Base-by-base conservation (phyloP, 2,329 filamentous ascomycete species). In the Epichloe baconii region DNA sequence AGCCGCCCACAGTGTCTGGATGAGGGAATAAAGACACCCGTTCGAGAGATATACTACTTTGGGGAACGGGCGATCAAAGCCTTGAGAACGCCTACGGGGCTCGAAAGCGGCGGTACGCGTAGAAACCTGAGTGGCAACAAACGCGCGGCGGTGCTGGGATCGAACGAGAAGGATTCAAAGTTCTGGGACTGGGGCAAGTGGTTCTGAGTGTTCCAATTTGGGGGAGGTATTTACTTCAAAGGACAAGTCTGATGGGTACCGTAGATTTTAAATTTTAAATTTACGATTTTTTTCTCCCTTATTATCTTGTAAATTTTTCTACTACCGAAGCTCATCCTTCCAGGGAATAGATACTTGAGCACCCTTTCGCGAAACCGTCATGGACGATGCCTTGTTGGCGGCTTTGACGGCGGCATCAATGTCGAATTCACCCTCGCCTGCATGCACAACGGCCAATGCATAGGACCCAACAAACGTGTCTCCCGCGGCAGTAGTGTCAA, bases 401-500 rank as follows among this genome's bases (percentile, higher is more conserved):
- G 80, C 82, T 51, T 69, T 58, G 50, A 72, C 62, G 31, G 84
- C 81, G 1, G 73, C 71, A 53, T 77, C 77, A 44, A 85, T 74
- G 52, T 77, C 73, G 52, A 80, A 77, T 12, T 52, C 54, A 12
- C 52, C 59, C 26, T 53, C 59, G 37, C 56, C 58, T n/a, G 62
- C 63, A 49, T 63, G 74, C 40, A 87, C 86, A 34, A 85, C 77
- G 52, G 82, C 79, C 26, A 93, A 79, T 3, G 88, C 86, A 65
- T 95, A 95, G 21, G 81, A 85, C 2, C 93, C 91, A 5, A 94
- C 87, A 69, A 96, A 96, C 0, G 91, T 96, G 66, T 97, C 91
- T 0, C 91, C 91, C 5, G 93, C 93, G 2, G 86, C 91, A 7
- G 91, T 97, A 1, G 91, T 97, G 66, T 97, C 91, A 4, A 96